Evolutionary conservation across 139 green algal genomes (phyloP).

Genomic region (Ettlia oleoabundans): DNA sequence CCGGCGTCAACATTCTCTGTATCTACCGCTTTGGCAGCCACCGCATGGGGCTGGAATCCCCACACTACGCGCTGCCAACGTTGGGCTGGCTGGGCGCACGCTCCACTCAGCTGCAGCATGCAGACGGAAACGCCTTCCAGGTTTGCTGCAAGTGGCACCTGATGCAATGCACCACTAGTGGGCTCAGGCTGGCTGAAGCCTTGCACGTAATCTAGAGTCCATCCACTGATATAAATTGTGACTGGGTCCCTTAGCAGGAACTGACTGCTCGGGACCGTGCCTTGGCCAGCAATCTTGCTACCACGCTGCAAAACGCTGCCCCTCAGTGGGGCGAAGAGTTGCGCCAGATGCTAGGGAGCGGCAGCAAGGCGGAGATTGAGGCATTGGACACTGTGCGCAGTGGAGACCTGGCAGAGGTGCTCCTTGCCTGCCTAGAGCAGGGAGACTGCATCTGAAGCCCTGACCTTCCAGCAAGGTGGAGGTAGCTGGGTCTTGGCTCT

Average conservation of each 20-base stretch:
- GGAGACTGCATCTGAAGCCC: constrained; percentile 6
- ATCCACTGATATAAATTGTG: constrained; percentile 2
- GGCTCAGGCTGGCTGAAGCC: too few species aligned
- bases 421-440: constrained; percentile 17
- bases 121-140: constrained; percentile 51
- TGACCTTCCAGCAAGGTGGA: too few species aligned
- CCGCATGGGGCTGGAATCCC: constrained; percentile 70
- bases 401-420: constrained; percentile 9
- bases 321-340: constrained; percentile 55
- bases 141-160: background rate
- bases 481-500: too few species aligned
- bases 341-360: constrained; percentile 45
- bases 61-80: constrained; percentile 62
- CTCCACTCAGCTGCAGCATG: constrained; percentile 57
- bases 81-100: constrained; percentile 82
- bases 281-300: constrained; percentile 43
- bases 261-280: constrained; percentile 51
- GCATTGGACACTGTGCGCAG: constrained; percentile 51
- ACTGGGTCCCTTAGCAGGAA: constrained; percentile 17
- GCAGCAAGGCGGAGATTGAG: constrained; percentile 72
- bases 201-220: too few species aligned
- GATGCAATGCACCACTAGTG: background rate
- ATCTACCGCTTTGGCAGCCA: constrained; percentile 80
- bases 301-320: constrained; percentile 13
- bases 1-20: constrained; percentile 65